phyloP scores from a whole-genome alignment of 257 asterid species.

The Solanum lycopersicoides region DNA sequence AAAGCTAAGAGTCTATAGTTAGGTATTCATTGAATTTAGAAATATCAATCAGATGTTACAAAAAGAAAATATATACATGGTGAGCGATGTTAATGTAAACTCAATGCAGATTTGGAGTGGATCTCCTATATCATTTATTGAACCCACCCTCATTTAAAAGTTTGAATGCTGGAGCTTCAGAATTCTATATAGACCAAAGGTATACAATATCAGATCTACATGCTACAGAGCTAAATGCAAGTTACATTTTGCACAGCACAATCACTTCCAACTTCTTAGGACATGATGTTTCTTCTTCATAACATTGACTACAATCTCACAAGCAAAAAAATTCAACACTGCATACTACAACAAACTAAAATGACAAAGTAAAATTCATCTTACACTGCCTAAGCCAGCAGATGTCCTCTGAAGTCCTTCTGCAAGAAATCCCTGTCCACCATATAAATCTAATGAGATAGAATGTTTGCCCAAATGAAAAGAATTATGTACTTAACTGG shows the following conservation, averaged over 20 bases:
- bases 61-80: neutral
- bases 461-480: neutral
- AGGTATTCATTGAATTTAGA: neutral
- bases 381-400: conserved; percentile 98
- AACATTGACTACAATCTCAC: neutral
- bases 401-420: conserved; percentile 93
- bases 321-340: neutral
- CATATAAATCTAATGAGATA: conserved; percentile 5
- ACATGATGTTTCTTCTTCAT: neutral
- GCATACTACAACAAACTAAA: neutral
- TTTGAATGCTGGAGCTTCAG: neutral
- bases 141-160: neutral
- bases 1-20: neutral
- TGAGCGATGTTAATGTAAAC: neutral
- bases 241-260: neutral
- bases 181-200: neutral
- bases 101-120: neutral
- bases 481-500: neutral
- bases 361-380: conserved; percentile 9
- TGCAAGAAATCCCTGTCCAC: conserved; percentile 87
- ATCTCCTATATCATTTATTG: neutral
- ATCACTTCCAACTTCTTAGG: neutral
- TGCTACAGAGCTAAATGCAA: neutral
- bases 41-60: neutral
- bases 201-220: neutral